Percentiles rank a stretch among this genome's conserved stretches.
phyloP scores from a whole-genome alignment of 352 stramenopile species.

The Pythium insidiosum region DNA sequence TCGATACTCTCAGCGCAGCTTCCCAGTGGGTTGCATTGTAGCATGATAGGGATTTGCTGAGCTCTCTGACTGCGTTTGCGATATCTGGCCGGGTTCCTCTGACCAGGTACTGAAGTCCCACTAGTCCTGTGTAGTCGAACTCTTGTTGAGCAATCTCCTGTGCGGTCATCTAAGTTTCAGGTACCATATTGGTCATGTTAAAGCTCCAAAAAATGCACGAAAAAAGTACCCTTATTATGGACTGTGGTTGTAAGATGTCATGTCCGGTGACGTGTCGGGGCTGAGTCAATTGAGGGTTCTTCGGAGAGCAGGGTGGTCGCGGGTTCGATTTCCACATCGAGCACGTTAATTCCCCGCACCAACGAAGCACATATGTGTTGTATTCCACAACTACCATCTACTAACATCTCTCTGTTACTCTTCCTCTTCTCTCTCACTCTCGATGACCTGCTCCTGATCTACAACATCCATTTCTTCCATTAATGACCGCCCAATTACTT shows the following conservation, averaged over 20 bases:
- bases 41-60: too few species aligned
- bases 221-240: neutral
- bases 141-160: too few species aligned
- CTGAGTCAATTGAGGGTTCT: conserved; percentile 11
- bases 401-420: neutral
- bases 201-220: neutral
- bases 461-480: neutral
- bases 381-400: neutral
- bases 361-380: neutral
- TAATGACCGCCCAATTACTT: neutral
- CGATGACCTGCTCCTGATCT: neutral
- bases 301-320: too few species aligned
- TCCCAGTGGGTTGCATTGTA: too few species aligned
- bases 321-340: too few species aligned
- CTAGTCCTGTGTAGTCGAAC: too few species aligned
- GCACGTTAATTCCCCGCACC: conserved; percentile 15
- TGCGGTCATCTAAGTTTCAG: too few species aligned
- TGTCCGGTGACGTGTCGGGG: conserved; percentile 1
- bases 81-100: too few species aligned
- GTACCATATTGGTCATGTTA: conserved; percentile 2
- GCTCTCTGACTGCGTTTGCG: too few species aligned
- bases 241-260: neutral
- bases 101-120: too few species aligned
- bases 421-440: neutral
- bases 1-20: too few species aligned